Evolutionary conservation across 1,284 basidiomycete genomes (phyloP), one percentile per base, ranked within the genome.

Genomic region (Heliocybe sulcata): DNA sequence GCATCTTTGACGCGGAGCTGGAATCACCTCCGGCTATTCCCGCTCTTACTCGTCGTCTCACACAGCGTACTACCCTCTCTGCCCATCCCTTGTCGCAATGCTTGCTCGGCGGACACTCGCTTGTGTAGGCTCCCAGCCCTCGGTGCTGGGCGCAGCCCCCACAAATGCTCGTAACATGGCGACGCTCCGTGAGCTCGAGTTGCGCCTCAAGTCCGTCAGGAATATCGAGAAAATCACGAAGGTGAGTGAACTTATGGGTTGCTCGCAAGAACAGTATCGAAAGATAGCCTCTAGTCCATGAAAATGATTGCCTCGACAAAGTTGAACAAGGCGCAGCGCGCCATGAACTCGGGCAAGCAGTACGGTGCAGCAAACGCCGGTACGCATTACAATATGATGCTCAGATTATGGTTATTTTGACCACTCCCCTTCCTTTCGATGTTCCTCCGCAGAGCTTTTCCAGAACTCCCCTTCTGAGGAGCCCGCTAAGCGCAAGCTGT

Each of bases 211-310:
- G 85, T 97, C 94, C 56, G 96, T 98, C 69, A 83, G 83, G 72
- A 98, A 97, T 78, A 97, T 97, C 69, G 92, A 96, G 82, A 97
- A 98, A 90, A 98, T 97, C 79, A 98, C 94, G 61, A 95, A 96
- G 81, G 92, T 94, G 65, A 58, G 84, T 73, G 33, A 35, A 48
- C 23, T 16, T 56, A 33, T 45, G 48, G 29, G 38, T 8, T 25
- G 3, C 4, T 35, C 33, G n/a, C n/a, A 45, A 26, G 47, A 3
- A 6, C 23, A 4, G 27, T 49, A 11, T 49, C 23, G 8, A 26
- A 12, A 6, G 20, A 4, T 22, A 25, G 4, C 27, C 19, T 49
- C 10, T 66, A 97, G 93, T 98, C 95, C 56, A 99, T 98, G 96
- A 98, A 98, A 82, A 93, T 95, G 83, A 97, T 98, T 81, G 97